These are phyloP conservation scores for Polytrichum formosum DNA, from an alignment of 225 moss, liverwort and hornwort genomes.

Conservation along the genomic window DNA sequence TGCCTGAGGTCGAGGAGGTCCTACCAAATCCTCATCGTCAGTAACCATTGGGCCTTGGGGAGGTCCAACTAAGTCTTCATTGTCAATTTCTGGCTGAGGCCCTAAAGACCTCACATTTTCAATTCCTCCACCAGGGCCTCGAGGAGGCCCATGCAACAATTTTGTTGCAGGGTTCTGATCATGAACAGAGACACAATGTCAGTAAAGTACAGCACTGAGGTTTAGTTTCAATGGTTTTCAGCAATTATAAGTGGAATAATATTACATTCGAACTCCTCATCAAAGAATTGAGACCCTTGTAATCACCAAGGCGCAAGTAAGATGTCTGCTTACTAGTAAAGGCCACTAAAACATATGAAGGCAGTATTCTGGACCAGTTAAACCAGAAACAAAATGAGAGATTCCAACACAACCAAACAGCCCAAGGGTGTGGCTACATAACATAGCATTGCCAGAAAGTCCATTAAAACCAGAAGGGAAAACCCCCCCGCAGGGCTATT, in stretches of 20 bases:
- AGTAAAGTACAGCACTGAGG: not conserved
- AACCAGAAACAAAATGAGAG: not conserved
- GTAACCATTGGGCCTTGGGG: not conserved
- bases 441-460: no score
- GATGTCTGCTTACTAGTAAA: no score
- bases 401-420: not conserved
- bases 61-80: constrained; percentile 7
- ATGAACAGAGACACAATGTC: not conserved
- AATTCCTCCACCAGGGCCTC: constrained; percentile 18
- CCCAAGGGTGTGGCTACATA: no score
- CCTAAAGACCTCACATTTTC: constrained; percentile 14
- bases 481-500: no score
- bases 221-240: not conserved
- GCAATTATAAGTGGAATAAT: no score
- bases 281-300: no score
- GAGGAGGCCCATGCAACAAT: constrained; percentile 16
- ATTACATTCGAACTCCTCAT: no score
- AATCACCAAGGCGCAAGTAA: no score
- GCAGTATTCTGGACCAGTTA: not conserved
- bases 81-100: constrained; percentile 1
- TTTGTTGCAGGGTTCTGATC: constrained; percentile 24
- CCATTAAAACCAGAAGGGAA: no score
- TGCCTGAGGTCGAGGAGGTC: constrained; percentile 32
- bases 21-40: constrained; percentile 17
- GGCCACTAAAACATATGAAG: no score